A percentile compares a stretch with the other conserved stretches of the same genome.
Evolutionary conservation across 148 eudicot genomes (phyloP).

Genomic region (Agrostemma githago): DNA sequence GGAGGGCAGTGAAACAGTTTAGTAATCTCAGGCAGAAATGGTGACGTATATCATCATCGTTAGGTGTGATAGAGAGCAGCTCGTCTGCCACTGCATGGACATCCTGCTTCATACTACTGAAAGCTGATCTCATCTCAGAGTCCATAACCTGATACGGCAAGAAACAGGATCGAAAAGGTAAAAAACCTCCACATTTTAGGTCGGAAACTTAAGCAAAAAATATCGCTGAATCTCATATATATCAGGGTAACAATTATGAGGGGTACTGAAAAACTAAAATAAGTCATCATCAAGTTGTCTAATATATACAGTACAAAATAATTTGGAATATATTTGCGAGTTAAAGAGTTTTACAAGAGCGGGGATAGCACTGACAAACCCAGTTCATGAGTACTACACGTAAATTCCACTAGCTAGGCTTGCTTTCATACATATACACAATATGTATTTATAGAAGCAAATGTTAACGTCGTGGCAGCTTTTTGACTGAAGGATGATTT

Average conservation of each 20-base stretch:
- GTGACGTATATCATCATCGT: slow-evolving; percentile 4
- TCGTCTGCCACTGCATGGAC: neutral
- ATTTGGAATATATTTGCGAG: neutral
- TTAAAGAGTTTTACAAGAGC: neutral
- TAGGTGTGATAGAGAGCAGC: neutral
- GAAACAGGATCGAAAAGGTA: neutral
- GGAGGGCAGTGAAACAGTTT: neutral
- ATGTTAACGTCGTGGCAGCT: neutral
- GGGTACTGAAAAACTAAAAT: neutral
- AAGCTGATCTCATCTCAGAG: neutral
- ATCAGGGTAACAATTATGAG: neutral
- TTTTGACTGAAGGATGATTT: neutral
- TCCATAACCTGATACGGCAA: neutral
- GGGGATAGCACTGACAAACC: neutral
- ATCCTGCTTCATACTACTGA: neutral
- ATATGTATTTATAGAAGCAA: neutral
- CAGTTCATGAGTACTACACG: neutral
- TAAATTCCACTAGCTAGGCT: neutral
- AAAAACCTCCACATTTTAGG: neutral
- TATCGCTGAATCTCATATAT: neutral
- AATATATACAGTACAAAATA: neutral
- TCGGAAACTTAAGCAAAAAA: neutral
- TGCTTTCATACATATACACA: neutral
- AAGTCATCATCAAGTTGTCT: slow-evolving; percentile 2
- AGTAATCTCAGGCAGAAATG: neutral